A percentile compares a stretch with the other conserved stretches of the same genome.
These are phyloP conservation scores for Saccharomyces pastorianus DNA, from an alignment of 1,139 yeast genomes.

Conservation along the genomic window DNA sequence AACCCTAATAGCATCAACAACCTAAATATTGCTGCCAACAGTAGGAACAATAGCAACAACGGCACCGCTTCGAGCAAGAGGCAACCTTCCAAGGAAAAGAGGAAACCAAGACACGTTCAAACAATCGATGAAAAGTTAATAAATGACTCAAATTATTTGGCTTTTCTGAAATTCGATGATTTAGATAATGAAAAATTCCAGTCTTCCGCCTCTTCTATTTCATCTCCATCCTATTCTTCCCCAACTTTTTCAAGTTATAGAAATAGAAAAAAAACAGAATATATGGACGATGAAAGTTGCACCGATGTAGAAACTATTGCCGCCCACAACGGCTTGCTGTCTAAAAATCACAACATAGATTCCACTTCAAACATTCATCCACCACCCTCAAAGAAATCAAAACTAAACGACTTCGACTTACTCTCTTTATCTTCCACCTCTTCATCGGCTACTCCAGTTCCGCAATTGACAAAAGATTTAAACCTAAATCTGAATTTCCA, in stretches of 20 bases:
- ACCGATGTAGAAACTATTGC: not conserved
- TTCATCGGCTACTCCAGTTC: not conserved
- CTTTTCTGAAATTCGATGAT: slow-evolving; percentile 28
- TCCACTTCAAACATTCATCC: not conserved
- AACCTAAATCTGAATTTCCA: not conserved
- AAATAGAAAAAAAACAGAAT: not conserved
- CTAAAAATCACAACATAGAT: not conserved
- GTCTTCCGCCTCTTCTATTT: not conserved
- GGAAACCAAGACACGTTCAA: not conserved
- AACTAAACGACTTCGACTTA: not conserved
- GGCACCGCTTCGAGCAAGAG: not conserved
- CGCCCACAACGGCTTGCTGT: not conserved
- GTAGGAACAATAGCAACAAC: not conserved
- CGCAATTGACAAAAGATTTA: not conserved
- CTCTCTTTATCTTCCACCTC: not conserved
- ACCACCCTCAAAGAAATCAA: not conserved
- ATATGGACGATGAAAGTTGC: not conserved
- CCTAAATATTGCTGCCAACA: not conserved
- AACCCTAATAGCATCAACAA: not conserved
- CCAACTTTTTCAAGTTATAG: not conserved
- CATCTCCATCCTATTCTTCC: not conserved
- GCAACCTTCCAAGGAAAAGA: not conserved
- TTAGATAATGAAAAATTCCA: slow-evolving; percentile 13
- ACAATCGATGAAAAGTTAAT: not conserved
- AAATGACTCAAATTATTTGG: slow-evolving; percentile 9